Evolutionary conservation across 75 land plant species (phyloP).

Genomic region (Gnetum montanum): DNA sequence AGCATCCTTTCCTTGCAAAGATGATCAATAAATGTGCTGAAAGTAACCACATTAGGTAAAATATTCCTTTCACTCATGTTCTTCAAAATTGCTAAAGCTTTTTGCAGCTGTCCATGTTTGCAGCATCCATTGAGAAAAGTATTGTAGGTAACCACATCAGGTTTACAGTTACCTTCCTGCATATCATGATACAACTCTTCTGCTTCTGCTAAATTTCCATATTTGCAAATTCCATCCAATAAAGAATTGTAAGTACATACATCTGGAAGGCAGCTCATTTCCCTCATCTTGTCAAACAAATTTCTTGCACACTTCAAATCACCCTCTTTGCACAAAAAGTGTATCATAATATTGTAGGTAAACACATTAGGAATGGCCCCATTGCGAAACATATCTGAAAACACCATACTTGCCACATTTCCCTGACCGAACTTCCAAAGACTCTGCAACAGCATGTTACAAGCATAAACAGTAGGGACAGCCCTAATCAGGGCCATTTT

Average conservation of each 20-base stretch:
- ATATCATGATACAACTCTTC: constrained; percentile 32
- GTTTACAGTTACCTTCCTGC: constrained; percentile 28
- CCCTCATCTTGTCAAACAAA: constrained; percentile 33
- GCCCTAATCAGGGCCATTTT: constrained; percentile 38
- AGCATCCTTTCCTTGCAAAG: constrained; percentile 43
- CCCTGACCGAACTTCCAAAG: constrained; percentile 24
- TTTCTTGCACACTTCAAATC: constrained; percentile 31
- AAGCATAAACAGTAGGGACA: constrained; percentile 47
- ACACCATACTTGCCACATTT: constrained; percentile 20
- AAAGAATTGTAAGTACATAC: constrained; percentile 54
- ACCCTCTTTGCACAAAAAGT: constrained; percentile 38
- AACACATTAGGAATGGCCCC: constrained; percentile 27
- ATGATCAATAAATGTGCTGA: constrained; percentile 42
- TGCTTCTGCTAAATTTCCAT: constrained; percentile 36
- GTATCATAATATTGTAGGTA: constrained; percentile 49
- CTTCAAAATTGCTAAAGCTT: constrained; percentile 23
- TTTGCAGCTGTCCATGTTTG: constrained; percentile 30
- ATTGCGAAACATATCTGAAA: constrained; percentile 27
- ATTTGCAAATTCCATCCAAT: constrained; percentile 43
- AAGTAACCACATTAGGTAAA: constrained; percentile 38
- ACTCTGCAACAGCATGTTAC: constrained; percentile 46
- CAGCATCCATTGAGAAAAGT: constrained; percentile 51
- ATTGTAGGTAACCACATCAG: constrained; percentile 60
- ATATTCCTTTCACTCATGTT: constrained; percentile 25
- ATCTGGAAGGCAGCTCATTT: constrained; percentile 26